These are phyloP conservation scores for Suillus placidus DNA, from an alignment of 768 basidiomycete genomes.

Conservation along the genomic window DNA sequence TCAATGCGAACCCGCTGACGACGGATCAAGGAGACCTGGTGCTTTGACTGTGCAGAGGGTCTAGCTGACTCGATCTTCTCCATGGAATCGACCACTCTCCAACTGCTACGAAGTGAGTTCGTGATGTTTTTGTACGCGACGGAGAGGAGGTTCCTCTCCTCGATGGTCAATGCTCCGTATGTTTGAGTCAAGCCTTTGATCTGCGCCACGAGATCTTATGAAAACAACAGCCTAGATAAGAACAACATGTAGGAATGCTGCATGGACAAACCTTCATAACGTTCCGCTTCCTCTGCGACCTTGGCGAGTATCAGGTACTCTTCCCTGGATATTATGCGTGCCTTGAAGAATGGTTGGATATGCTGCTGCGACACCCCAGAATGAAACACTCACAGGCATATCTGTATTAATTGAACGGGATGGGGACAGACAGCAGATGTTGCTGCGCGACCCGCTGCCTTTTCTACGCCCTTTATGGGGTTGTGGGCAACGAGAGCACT, in stretches of 20 bases:
- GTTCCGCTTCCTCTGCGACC: conserved; percentile 85
- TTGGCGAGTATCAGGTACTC: conserved; percentile 69
- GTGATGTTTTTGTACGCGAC: conserved; percentile 92
- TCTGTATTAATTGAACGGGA: conserved; percentile 16
- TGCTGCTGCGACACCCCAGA: not conserved
- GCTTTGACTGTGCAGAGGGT: conserved; percentile 28
- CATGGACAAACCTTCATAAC: conserved; percentile 70
- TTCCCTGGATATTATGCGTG: conserved; percentile 36
- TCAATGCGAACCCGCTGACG: conserved; percentile 77
- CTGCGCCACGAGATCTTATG: conserved; percentile 72
- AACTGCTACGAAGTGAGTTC: conserved; percentile 79
- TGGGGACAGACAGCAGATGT: conserved; percentile 3
- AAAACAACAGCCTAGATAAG: conserved; percentile 13
- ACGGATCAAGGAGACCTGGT: conserved; percentile 66
- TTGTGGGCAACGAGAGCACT: conserved; percentile 30
- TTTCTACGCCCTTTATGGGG: conserved; percentile 32
- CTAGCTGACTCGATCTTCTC: conserved; percentile 60
- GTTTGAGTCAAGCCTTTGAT: conserved; percentile 75
- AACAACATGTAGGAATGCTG: conserved; percentile 1
- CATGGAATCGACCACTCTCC: conserved; percentile 78
- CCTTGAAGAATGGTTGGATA: conserved; percentile 23
- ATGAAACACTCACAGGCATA: conserved; percentile 29
- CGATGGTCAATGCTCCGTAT: conserved; percentile 71
- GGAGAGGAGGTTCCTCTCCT: conserved; percentile 88
- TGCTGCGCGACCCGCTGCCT: conserved; percentile 20